phyloP scores from a whole-genome alignment of 805 yeast genomes.

The Jamesozyma rosinii region DNA sequence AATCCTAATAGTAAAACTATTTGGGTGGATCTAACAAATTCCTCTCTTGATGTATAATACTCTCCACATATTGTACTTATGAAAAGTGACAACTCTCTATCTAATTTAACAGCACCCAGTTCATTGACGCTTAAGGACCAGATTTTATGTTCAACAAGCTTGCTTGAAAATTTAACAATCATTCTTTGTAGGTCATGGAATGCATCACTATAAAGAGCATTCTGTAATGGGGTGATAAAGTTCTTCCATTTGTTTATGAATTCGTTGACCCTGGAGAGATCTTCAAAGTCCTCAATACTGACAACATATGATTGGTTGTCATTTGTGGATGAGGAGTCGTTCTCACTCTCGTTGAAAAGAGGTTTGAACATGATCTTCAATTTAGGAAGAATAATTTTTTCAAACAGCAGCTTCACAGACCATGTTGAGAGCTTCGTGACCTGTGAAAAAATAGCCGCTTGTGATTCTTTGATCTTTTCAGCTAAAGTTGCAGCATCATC shows the following conservation, averaged over 20 bases:
- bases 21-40: slow-evolving; percentile 75
- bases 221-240: slow-evolving; percentile 55
- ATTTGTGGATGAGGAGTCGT: neutral
- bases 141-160: slow-evolving; percentile 53
- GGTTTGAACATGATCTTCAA: slow-evolving; percentile 37
- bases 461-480: slow-evolving; percentile 19
- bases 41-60: slow-evolving; percentile 65
- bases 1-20: slow-evolving; percentile 71
- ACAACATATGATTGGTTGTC: slow-evolving; percentile 14
- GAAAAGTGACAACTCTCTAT: slow-evolving; percentile 66
- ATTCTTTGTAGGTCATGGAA: slow-evolving; percentile 40
- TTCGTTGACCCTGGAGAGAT: slow-evolving; percentile 32
- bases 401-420: slow-evolving; percentile 37
- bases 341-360: slow-evolving; percentile 23
- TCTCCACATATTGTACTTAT: slow-evolving; percentile 67
- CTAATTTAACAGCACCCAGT: slow-evolving; percentile 73
- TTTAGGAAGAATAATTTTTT: slow-evolving; percentile 29
- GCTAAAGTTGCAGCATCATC: slow-evolving; percentile 26
- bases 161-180: slow-evolving; percentile 47
- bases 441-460: slow-evolving; percentile 20
- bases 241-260: slow-evolving; percentile 60
- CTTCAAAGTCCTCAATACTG: slow-evolving; percentile 30
- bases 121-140: slow-evolving; percentile 67
- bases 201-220: slow-evolving; percentile 45
- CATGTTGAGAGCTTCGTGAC: slow-evolving; percentile 31